Evolutionary conservation across 2,329 filamentous ascomycete genomes (phyloP).

Genomic region (Trichoderma endophyticum): DNA sequence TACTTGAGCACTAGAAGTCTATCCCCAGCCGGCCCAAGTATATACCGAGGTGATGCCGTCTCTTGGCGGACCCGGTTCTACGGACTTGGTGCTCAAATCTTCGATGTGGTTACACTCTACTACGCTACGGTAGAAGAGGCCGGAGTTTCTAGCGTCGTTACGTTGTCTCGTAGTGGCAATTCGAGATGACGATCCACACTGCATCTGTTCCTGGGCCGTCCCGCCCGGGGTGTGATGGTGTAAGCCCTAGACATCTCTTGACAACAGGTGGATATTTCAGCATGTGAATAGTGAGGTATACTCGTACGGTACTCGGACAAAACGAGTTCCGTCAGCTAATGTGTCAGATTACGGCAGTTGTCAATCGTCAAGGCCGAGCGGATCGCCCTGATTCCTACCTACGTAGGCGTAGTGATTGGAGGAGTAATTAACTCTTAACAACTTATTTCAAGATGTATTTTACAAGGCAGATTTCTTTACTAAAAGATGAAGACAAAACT

Average conservation of each 20-base stretch:
- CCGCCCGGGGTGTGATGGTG: background rate
- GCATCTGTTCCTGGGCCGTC: background rate
- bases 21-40: background rate
- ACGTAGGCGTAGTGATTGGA: background rate
- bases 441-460: background rate
- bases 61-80: background rate
- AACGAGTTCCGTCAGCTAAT: background rate
- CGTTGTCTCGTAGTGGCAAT: background rate
- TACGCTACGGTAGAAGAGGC: background rate
- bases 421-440: background rate
- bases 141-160: background rate
- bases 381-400: background rate
- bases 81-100: background rate
- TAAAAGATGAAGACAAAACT: background rate
- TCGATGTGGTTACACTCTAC: background rate
- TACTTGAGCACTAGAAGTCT: slow-evolving; percentile 1
- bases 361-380: background rate
- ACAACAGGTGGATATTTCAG: background rate
- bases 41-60: background rate
- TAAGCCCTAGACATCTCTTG: slow-evolving; percentile 7
- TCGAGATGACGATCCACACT: background rate
- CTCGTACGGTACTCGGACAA: background rate
- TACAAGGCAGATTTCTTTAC: background rate
- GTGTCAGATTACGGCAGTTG: background rate
- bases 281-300: background rate